phyloP scores from a whole-genome alignment of 495 filamentous ascomycete species.

The Hypoxylon fragiforme region DNA sequence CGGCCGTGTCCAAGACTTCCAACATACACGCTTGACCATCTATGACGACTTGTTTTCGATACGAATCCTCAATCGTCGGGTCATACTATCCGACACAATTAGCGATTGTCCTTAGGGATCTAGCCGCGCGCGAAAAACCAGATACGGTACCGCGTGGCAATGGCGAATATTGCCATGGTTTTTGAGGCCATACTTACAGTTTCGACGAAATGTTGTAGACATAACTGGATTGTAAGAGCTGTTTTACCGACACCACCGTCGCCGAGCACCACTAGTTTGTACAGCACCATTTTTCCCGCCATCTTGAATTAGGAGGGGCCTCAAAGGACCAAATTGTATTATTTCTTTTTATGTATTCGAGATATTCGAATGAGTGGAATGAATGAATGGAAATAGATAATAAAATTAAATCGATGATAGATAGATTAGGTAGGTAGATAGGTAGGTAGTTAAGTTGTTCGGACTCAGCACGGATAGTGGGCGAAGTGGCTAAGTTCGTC shows the following conservation, averaged over 20 bases:
- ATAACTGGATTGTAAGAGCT: constrained; percentile 93
- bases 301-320: constrained; percentile 42
- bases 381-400: constrained; percentile 4
- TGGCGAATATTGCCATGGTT: neutral
- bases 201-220: constrained; percentile 64
- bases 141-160: neutral
- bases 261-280: constrained; percentile 97
- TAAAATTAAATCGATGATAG: constrained; percentile 4
- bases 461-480: neutral
- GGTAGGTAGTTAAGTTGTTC: neutral
- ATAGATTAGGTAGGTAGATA: too few species aligned
- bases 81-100: constrained; percentile 64
- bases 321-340: constrained; percentile 16
- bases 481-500: constrained; percentile 32
- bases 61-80: constrained; percentile 96
- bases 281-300: constrained; percentile 87
- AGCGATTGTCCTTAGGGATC: constrained; percentile 20
- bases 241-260: constrained; percentile 85
- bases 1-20: constrained; percentile 96
- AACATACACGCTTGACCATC: constrained; percentile 97
- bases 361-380: too few species aligned
- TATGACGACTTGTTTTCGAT: constrained; percentile 97
- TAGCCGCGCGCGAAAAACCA: constrained; percentile 2
- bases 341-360: neutral
- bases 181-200: constrained; percentile 47